These are phyloP conservation scores for Epichloe gansuensis DNA, from an alignment of 2,329 filamentous ascomycete genomes.

Conservation along the genomic window DNA sequence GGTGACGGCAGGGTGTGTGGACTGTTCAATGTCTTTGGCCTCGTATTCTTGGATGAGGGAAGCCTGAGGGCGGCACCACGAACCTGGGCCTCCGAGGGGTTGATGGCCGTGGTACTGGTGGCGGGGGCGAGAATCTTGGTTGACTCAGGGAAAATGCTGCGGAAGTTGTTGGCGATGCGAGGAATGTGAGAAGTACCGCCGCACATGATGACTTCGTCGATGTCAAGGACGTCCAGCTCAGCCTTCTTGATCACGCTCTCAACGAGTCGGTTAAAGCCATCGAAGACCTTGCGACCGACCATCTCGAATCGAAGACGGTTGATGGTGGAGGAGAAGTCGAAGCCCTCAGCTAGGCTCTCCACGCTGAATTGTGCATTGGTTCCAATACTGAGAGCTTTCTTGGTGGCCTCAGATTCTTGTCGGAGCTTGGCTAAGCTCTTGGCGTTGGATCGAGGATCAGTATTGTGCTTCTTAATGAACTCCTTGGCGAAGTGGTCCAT, in stretches of 20 bases:
- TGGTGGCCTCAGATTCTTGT: slow-evolving; percentile 79
- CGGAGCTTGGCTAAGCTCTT: slow-evolving; percentile 84
- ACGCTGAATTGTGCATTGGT: slow-evolving; percentile 85
- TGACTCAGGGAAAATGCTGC: slow-evolving; percentile 65
- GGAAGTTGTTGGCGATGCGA: slow-evolving; percentile 74
- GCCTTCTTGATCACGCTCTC: slow-evolving; percentile 85
- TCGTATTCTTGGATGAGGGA: slow-evolving; percentile 93
- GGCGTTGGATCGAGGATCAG: slow-evolving; percentile 71
- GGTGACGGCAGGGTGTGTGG: slow-evolving; percentile 87
- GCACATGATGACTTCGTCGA: slow-evolving; percentile 88
- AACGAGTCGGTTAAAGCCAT: slow-evolving; percentile 76
- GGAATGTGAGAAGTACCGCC: slow-evolving; percentile 90
- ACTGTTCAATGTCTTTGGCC: slow-evolving; percentile 85
- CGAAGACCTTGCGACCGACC: slow-evolving; percentile 73
- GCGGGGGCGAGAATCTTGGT: slow-evolving; percentile 75
- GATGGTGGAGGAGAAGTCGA: slow-evolving; percentile 84
- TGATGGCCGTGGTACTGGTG: slow-evolving; percentile 66
- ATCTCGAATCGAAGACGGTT: slow-evolving; percentile 92
- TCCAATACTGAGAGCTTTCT: slow-evolving; percentile 83
- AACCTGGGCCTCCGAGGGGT: slow-evolving; percentile 82
- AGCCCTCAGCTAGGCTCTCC: slow-evolving; percentile 76
- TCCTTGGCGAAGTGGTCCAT: slow-evolving; percentile 98
- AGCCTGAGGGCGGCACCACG: slow-evolving; percentile 93
- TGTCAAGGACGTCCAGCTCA: slow-evolving; percentile 77
- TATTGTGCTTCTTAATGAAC: slow-evolving; percentile 93